Percentiles rank a stretch among this genome's conserved stretches.
These are phyloP conservation scores for Leccinum incarnatum DNA, from an alignment of 768 basidiomycete genomes.

Conservation along the genomic window DNA sequence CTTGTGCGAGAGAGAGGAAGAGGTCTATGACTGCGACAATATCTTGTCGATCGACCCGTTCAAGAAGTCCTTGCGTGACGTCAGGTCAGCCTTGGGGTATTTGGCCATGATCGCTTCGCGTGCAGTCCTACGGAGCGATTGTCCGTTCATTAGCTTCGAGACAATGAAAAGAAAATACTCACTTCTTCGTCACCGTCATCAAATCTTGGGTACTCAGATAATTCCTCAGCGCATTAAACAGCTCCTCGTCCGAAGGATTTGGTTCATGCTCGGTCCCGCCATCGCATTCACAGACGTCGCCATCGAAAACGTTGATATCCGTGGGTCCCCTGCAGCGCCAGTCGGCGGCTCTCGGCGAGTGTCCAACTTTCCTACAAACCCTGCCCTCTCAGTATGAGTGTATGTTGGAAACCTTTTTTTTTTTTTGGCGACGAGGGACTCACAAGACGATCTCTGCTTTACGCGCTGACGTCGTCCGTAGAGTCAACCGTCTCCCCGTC, in stretches of 20 bases:
- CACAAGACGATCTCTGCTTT: neutral
- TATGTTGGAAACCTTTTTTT: too few species aligned
- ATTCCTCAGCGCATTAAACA: conserved; percentile 76
- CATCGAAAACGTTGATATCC: conserved; percentile 86
- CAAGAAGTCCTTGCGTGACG: conserved; percentile 82
- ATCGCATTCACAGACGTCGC: conserved; percentile 86
- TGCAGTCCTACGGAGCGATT: conserved; percentile 58
- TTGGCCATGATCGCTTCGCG: conserved; percentile 82
- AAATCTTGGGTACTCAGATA: conserved; percentile 91
- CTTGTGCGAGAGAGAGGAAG: neutral
- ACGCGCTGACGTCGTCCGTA: conserved; percentile 15
- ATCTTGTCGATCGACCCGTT: conserved; percentile 94
- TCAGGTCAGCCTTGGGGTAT: conserved; percentile 94
- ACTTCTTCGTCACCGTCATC: conserved; percentile 97
- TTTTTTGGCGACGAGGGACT: neutral
- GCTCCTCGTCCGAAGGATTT: conserved; percentile 82
- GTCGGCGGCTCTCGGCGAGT: neutral
- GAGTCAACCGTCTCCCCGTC: conserved; percentile 14
- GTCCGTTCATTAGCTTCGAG: neutral
- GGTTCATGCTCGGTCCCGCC: conserved; percentile 71
- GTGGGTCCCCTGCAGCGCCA: conserved; percentile 45
- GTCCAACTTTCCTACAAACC: neutral
- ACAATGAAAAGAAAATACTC: conserved; percentile 29
- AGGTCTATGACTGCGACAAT: conserved; percentile 69
- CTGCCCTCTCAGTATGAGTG: too few species aligned